phyloP scores from a whole-genome alignment of 2,329 filamentous ascomycete genomes.

The Immersiporthe knoxdaviesiana region DNA sequence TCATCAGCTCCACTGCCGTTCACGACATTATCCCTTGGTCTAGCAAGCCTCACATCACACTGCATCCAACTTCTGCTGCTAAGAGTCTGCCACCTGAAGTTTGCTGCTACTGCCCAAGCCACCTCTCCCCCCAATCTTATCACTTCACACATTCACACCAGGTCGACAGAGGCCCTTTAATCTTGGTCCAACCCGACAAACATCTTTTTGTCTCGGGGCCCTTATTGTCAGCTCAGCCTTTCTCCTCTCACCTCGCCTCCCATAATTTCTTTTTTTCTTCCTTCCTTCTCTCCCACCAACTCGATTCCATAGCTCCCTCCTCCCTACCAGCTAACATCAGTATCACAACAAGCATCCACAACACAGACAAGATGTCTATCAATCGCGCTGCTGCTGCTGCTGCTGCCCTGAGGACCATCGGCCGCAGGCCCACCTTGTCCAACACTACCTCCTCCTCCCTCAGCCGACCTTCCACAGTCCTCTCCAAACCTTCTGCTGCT shows the following conservation, averaged over 20 bases:
- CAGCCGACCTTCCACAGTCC: neutral
- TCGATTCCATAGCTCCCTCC: no score
- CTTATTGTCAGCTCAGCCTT: neutral
- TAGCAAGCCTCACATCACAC: neutral
- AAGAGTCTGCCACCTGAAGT: neutral
- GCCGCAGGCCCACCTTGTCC: conserved; percentile 3
- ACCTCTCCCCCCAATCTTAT: neutral
- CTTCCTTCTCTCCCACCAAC: neutral
- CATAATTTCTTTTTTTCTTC: neutral
- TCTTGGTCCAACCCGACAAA: neutral
- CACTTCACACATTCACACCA: neutral
- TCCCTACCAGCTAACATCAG: neutral
- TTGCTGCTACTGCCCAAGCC: no score
- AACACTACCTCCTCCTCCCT: neutral
- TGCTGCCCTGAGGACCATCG: conserved; percentile 15
- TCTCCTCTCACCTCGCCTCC: neutral
- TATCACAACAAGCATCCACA: neutral
- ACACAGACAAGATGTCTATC: conserved; percentile 19
- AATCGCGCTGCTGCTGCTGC: conserved; percentile 14
- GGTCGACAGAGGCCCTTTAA: conserved; percentile 5
- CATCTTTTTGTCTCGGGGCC: neutral
- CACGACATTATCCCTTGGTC: no score
- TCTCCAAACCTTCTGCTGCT: neutral
- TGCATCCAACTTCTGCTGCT: neutral
- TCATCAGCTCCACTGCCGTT: neutral